Evolutionary conservation across 116 monocot species (phyloP).

Genomic region (Posidonia oceanica): DNA sequence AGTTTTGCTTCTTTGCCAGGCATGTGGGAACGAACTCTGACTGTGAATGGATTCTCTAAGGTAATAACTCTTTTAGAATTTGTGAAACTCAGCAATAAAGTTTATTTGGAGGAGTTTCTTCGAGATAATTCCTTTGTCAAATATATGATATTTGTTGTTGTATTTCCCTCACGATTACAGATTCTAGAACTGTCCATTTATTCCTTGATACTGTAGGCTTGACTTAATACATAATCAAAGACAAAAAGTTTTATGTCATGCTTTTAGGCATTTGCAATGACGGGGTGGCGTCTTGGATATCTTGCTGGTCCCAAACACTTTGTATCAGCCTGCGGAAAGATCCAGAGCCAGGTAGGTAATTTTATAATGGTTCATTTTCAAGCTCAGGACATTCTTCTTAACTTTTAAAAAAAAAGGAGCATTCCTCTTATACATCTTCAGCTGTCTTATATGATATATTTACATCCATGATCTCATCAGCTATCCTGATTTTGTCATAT

Average conservation of each 20-base stretch:
- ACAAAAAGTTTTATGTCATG: neutral
- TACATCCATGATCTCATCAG: no score
- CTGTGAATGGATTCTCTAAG: conserved; percentile 98
- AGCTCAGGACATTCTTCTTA: no score
- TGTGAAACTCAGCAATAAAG: neutral
- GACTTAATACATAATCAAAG: no score
- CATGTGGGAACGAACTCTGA: conserved; percentile 90
- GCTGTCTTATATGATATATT: no score
- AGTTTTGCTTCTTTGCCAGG: conserved; percentile 85
- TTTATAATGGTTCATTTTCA: neutral
- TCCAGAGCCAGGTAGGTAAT: conserved; percentile 79
- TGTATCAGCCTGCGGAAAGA: conserved; percentile 80
- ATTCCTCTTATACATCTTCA: no score
- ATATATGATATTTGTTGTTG: neutral
- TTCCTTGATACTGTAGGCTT: no score
- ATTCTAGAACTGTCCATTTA: neutral
- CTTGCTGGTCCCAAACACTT: conserved; percentile 86
- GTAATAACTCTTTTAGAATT: conserved; percentile 16
- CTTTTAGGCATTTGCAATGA: conserved; percentile 97
- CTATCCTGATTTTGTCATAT: no score
- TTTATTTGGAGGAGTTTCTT: neutral
- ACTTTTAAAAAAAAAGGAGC: no score
- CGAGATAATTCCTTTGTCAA: neutral
- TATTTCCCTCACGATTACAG: neutral
- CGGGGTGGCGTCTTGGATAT: conserved; percentile 97